Evolutionary conservation across 129 eudicot species (phyloP).

Genomic region (Erigeron canadensis): DNA sequence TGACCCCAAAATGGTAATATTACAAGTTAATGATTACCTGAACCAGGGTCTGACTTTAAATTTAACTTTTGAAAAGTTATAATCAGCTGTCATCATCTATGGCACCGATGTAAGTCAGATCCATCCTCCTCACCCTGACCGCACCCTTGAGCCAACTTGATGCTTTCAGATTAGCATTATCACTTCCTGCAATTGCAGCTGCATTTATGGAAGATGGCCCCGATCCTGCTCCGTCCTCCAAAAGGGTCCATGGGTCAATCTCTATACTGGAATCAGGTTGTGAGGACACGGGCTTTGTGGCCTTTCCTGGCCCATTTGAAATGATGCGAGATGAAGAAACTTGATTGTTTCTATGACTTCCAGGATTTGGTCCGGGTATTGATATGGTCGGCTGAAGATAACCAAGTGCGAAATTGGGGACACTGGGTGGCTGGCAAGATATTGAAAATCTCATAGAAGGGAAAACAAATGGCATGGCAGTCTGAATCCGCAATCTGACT

Average conservation of each 20-base stretch:
- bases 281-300: conserved; percentile 41
- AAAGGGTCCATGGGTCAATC: conserved; percentile 86
- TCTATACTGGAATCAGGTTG: conserved; percentile 65
- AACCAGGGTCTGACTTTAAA: conserved; percentile 33
- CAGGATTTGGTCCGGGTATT: conserved; percentile 36
- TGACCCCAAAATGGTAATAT: conserved; percentile 28
- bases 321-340: conserved; percentile 44
- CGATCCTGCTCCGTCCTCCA: conserved; percentile 86
- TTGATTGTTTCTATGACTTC: conserved; percentile 35
- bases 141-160: conserved; percentile 91
- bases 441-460: conserved; percentile 43
- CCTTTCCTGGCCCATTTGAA: conserved; percentile 52
- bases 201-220: conserved; percentile 58
- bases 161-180: conserved; percentile 73
- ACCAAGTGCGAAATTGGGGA: conserved; percentile 48
- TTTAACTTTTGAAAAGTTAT: conserved; percentile 20
- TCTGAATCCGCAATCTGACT: conserved; percentile 82
- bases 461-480: conserved; percentile 81
- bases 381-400: conserved; percentile 58
- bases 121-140: conserved; percentile 85
- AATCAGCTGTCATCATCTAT: conserved; percentile 95
- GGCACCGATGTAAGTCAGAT: conserved; percentile 82
- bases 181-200: conserved; percentile 67
- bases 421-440: conserved; percentile 71
- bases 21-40: conserved; percentile 24